Evolutionary conservation across 371 early-diverging fungal genomes (phyloP).

Genomic region (Haplosporangium sp.): DNA sequence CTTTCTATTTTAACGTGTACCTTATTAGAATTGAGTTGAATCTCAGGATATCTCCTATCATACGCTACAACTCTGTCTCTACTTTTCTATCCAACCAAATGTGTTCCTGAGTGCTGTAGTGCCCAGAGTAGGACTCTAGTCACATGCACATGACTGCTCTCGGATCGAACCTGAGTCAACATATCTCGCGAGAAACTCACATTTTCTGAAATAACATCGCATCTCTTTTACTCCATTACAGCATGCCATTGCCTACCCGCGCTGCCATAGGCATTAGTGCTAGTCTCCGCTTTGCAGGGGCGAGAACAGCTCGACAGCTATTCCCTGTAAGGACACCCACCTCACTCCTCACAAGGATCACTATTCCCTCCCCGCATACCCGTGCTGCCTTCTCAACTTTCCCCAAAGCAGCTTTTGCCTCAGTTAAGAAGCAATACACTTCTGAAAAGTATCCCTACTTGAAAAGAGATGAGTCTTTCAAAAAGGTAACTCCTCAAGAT

Average conservation of each 20-base stretch:
- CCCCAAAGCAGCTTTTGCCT: constrained; percentile 31
- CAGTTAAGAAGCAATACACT: constrained; percentile 23
- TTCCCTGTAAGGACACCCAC: background rate
- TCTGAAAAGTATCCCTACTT: constrained; percentile 30
- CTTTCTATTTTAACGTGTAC: no score
- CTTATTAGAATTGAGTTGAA: no score
- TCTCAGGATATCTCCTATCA: no score
- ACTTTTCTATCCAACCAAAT: no score
- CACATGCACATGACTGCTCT: no score
- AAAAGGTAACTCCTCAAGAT: constrained; percentile 56
- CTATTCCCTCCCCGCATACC: constrained; percentile 5
- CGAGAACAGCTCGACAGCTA: constrained; percentile 3
- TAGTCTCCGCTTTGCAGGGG: constrained; percentile 16
- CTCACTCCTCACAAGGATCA: background rate
- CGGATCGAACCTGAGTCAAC: no score
- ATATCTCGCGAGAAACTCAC: no score
- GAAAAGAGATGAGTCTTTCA: constrained; percentile 51
- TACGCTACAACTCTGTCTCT: no score
- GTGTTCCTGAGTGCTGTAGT: no score
- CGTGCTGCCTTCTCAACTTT: constrained; percentile 29
- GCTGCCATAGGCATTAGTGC: constrained; percentile 22
- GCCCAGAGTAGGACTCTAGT: no score
- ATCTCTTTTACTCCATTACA: background rate
- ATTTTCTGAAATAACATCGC: background rate
- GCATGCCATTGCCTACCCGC: constrained; percentile 24